Conservation (phyloP, 768 basidiomycete species). For the Vararia minispora region DNA sequence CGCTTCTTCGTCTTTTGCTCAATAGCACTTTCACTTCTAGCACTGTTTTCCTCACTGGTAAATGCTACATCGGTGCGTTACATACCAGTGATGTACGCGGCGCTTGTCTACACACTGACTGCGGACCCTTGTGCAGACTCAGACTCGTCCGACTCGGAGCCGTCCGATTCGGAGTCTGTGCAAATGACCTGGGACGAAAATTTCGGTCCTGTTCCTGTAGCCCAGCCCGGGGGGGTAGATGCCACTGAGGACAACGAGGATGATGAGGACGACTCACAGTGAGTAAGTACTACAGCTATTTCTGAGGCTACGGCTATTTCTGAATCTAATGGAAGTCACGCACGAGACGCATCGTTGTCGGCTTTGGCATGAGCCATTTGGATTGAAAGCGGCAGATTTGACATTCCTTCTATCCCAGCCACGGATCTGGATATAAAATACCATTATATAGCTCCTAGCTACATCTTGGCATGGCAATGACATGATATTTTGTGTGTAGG, state of each 20-base stretch:
- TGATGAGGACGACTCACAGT: slow-evolving; percentile 31
- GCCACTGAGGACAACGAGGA: slow-evolving; percentile 36
- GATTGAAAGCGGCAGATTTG: no score
- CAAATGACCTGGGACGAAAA: slow-evolving; percentile 42
- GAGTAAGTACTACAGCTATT: no score
- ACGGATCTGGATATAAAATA: no score
- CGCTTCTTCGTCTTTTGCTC: neutral
- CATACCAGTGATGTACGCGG: no score
- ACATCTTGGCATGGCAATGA: no score
- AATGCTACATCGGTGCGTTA: slow-evolving; percentile 77
- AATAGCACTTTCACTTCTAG: slow-evolving; percentile 32
- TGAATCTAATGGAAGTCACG: no score
- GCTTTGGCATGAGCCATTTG: no score
- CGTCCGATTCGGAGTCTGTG: slow-evolving; percentile 38
- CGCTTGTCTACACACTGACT: neutral
- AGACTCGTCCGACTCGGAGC: slow-evolving; percentile 38
- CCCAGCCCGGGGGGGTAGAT: slow-evolving; percentile 81
- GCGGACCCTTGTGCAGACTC: slow-evolving; percentile 31
- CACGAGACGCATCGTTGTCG: no score
- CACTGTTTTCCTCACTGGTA: slow-evolving; percentile 70
- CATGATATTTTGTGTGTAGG: no score
- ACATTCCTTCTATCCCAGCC: no score
- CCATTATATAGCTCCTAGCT: no score
- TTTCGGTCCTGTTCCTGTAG: slow-evolving; percentile 57
- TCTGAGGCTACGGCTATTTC: no score